Conservation (phyloP, 371 early-diverging fungal genomes). For the Coemansia sp. region DNA sequence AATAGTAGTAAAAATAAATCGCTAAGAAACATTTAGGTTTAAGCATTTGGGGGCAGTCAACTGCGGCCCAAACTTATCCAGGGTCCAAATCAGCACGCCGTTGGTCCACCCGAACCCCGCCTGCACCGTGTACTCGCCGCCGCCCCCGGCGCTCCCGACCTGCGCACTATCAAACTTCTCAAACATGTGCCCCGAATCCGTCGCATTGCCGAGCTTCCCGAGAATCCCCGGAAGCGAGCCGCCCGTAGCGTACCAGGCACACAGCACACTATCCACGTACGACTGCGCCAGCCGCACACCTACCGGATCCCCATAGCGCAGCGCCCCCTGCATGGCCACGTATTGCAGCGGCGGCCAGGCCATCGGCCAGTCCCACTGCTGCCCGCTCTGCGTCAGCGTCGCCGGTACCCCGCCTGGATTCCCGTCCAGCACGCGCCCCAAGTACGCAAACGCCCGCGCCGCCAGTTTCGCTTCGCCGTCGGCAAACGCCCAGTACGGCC, state of each 20-base stretch:
- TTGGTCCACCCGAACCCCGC: conserved; percentile 96
- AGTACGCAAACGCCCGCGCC: conserved; percentile 13
- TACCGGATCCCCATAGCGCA: conserved; percentile 40
- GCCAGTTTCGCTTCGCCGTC: neutral
- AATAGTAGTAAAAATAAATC: neutral
- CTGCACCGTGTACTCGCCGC: conserved; percentile 86
- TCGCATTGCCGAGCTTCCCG: conserved; percentile 19
- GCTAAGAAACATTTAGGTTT: neutral
- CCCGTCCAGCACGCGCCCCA: conserved; percentile 4
- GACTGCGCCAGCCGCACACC: conserved; percentile 62
- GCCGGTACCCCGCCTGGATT: conserved; percentile 70
- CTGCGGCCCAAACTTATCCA: conserved; percentile 55
- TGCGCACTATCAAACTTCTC: conserved; percentile 73
- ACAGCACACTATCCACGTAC: conserved; percentile 63
- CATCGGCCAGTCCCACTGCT: conserved; percentile 91
- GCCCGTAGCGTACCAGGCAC: conserved; percentile 73
- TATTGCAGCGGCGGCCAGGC: conserved; percentile 71
- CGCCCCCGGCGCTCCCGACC: conserved; percentile 65
- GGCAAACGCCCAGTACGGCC: conserved; percentile 54
- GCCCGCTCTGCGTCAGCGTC: conserved; percentile 58
- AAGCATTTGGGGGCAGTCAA: conserved; percentile 36
- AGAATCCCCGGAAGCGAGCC: conserved; percentile 51
- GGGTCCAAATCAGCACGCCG: conserved; percentile 72
- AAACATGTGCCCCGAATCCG: conserved; percentile 64
- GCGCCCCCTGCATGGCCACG: conserved; percentile 58